These are phyloP conservation scores for Handroanthus guayacan DNA, from an alignment of 257 asterid species.

Conservation along the genomic window DNA sequence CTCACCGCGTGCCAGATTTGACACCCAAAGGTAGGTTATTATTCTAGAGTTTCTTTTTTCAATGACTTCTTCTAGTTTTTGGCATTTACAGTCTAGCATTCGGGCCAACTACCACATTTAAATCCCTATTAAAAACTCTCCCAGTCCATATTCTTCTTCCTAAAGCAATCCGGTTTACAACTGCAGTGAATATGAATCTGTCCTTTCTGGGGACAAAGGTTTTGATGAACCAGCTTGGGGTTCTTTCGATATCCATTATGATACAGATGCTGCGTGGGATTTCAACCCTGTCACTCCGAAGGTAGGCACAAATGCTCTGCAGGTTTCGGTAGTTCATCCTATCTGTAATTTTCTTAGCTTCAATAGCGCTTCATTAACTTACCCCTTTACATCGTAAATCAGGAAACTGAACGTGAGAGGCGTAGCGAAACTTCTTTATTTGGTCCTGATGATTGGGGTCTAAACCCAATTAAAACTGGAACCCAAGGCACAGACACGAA, in stretches of 20 bases:
- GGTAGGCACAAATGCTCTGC: constrained; percentile 46
- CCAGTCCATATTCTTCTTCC: constrained; percentile 15
- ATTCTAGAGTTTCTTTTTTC: constrained; percentile 21
- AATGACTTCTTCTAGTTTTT: constrained; percentile 17
- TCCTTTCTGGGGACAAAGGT: constrained; percentile 57
- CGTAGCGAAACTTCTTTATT: constrained; percentile 58
- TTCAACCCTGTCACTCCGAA: constrained; percentile 53
- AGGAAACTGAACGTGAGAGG: constrained; percentile 62
- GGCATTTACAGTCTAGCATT: background rate
- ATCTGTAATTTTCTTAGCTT: background rate
- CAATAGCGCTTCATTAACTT: constrained; percentile 4
- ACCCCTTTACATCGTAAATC: constrained; percentile 39
- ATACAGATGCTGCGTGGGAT: constrained; percentile 74
- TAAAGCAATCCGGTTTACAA: constrained; percentile 24
- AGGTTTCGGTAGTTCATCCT: constrained; percentile 14
- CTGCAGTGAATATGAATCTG: constrained; percentile 75
- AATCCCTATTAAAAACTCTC: constrained; percentile 8
- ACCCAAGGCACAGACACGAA: constrained; percentile 42
- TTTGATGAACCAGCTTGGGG: constrained; percentile 87
- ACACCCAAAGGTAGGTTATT: constrained; percentile 63
- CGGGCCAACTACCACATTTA: constrained; percentile 7
- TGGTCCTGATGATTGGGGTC: constrained; percentile 74
- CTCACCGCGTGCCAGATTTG: constrained; percentile 67
- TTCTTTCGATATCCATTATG: constrained; percentile 68
- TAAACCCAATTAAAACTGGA: constrained; percentile 83